A percentile compares a stretch with the other conserved stretches of the same genome.
Conservation (phyloP, 257 asterid species). For the Salvia rosmarinus region DNA sequence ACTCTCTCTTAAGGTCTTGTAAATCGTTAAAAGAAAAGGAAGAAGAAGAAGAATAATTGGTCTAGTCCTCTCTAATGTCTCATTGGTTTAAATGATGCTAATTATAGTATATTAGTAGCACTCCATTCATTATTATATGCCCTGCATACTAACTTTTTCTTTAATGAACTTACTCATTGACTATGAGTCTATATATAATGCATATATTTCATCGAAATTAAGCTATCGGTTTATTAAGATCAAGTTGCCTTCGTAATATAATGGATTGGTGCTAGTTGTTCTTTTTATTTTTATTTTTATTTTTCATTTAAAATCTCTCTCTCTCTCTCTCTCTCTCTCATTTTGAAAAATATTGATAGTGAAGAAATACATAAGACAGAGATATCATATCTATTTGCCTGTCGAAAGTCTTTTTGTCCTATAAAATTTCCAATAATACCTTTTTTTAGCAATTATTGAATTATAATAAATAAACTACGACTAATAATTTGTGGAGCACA, state of each 20-base stretch:
- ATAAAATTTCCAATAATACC: conserved; percentile 11
- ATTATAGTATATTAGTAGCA: conserved; percentile 1
- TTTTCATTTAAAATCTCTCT: not conserved
- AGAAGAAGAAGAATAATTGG: too few species aligned
- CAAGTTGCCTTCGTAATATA: too few species aligned
- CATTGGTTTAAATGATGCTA: not conserved
- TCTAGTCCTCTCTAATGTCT: too few species aligned
- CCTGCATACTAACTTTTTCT: not conserved
- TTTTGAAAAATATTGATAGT: not conserved
- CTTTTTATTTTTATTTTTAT: not conserved
- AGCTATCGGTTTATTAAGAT: not conserved
- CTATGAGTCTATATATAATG: not conserved
- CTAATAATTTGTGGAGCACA: conserved; percentile 20
- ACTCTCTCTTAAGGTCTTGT: too few species aligned
- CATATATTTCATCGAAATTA: not conserved
- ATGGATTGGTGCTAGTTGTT: too few species aligned
- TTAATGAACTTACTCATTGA: not conserved
- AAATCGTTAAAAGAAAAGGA: too few species aligned
- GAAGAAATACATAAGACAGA: not conserved
- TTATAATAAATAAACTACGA: not conserved
- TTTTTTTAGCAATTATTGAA: not conserved
- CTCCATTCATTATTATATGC: conserved; percentile 2
- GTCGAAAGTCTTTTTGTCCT: conserved; percentile 6
- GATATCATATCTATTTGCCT: not conserved
- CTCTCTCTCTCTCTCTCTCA: not conserved